Evolutionary conservation across 805 yeast species (phyloP).

Genomic region (Starmerella floricola): DNA sequence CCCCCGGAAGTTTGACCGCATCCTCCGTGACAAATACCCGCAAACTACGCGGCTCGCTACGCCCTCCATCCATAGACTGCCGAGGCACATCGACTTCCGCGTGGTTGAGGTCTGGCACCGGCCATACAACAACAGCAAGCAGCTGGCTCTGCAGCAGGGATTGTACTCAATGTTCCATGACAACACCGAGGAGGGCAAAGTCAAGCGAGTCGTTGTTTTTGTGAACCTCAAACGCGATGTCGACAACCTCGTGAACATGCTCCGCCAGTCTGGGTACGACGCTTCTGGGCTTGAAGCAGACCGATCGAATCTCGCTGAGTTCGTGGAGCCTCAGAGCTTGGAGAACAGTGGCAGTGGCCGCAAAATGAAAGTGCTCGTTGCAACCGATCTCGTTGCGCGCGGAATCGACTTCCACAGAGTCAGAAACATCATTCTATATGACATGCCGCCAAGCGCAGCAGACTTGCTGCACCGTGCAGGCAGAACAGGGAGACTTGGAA

Average conservation of each 20-base stretch:
- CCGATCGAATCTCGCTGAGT: constrained; percentile 42
- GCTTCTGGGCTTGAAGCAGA: constrained; percentile 45
- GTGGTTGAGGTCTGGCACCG: constrained; percentile 62
- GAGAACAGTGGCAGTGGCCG: constrained; percentile 14
- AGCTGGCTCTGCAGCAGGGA: constrained; percentile 78
- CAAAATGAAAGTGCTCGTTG: constrained; percentile 44
- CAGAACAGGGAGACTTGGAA: constrained; percentile 86
- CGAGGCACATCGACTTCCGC: constrained; percentile 57
- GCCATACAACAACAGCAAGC: constrained; percentile 76
- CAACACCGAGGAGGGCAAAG: constrained; percentile 62
- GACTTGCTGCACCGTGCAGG: constrained; percentile 89
- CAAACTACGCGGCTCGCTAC: constrained; percentile 55
- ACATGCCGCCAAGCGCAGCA: constrained; percentile 71
- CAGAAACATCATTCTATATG: constrained; percentile 70
- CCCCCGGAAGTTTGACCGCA: constrained; percentile 60
- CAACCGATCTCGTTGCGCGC: constrained; percentile 81
- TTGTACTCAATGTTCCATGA: constrained; percentile 74
- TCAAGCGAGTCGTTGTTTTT: constrained; percentile 73
- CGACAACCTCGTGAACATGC: constrained; percentile 41
- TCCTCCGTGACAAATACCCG: constrained; percentile 51
- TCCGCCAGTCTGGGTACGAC: constrained; percentile 44
- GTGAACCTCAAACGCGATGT: constrained; percentile 66
- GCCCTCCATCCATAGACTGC: constrained; percentile 76
- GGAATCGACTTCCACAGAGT: constrained; percentile 79
- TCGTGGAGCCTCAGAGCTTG: constrained; percentile 30